Percentiles rank a stretch among this genome's conserved stretches.
These are phyloP conservation scores for Psidium guajava DNA, from an alignment of 345 rosid genomes.

Conservation along the genomic window DNA sequence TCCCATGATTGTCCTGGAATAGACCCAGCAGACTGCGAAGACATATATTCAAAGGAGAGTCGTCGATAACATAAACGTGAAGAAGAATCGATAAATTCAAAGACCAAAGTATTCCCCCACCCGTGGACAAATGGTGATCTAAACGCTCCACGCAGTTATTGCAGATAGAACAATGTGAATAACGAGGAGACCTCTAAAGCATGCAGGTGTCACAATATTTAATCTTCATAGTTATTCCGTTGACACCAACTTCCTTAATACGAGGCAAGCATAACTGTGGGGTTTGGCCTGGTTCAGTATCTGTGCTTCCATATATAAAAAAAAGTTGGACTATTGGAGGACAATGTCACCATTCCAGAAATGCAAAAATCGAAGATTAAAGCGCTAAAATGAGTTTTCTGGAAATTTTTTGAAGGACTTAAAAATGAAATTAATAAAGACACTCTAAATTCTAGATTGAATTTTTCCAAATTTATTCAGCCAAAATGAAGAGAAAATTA, in stretches of 20 bases:
- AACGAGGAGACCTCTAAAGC: constrained; percentile 96
- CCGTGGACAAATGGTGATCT: constrained; percentile 99
- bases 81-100: constrained; percentile 96
- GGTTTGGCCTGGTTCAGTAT: constrained; percentile 57
- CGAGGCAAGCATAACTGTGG: constrained; percentile 82
- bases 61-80: constrained; percentile 81
- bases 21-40: constrained; percentile 92
- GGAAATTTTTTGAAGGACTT: too few relatives aligned
- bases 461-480: too few relatives aligned
- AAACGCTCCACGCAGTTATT: constrained; percentile 93
- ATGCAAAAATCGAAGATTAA: too few relatives aligned
- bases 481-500: too few relatives aligned
- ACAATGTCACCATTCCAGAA: too few relatives aligned
- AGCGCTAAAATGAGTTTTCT: too few relatives aligned
- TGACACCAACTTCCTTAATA: constrained; percentile 69
- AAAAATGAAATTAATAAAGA: too few relatives aligned
- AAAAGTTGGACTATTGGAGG: too few relatives aligned
- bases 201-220: constrained; percentile 98
- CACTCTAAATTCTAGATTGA: too few relatives aligned
- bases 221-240: constrained; percentile 64
- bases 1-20: constrained; percentile 63
- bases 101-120: constrained; percentile 96
- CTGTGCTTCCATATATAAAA: constrained; percentile 43
- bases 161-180: constrained; percentile 98
- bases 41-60: constrained; percentile 84